Evolutionary conservation across 2,329 filamentous ascomycete species (phyloP).

Genomic region (Penicillium sp.): DNA sequence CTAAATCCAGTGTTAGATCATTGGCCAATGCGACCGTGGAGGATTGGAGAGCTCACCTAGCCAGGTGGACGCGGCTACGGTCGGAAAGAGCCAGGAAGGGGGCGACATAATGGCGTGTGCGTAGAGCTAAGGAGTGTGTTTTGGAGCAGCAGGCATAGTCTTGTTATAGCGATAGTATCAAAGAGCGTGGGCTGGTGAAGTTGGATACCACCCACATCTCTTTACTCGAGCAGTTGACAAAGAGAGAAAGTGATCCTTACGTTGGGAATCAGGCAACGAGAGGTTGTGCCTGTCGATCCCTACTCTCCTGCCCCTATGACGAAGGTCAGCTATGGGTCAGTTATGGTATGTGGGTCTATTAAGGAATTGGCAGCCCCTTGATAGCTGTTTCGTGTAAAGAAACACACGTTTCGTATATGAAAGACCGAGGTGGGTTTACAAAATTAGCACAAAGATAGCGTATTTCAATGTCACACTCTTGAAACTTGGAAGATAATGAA

Average conservation of each 20-base stretch:
- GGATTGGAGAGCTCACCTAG: constrained; percentile 10
- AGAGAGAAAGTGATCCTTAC: constrained; percentile 9
- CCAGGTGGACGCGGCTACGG: constrained; percentile 20
- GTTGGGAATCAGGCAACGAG: constrained; percentile 4
- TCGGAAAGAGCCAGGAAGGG: constrained; percentile 17
- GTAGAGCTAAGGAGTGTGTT: constrained; percentile 1
- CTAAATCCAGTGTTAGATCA: constrained; percentile 7
- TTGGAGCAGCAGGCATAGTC: constrained; percentile 1
- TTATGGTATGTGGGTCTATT: constrained; percentile 12
- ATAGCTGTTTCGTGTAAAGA: constrained; percentile 9
- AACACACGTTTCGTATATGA: constrained; percentile 1
- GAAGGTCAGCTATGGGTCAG: constrained; percentile 2
- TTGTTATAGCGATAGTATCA: constrained; percentile 4
- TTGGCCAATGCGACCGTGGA: neutral
- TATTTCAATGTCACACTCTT: neutral
- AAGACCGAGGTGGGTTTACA: neutral
- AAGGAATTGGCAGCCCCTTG: constrained; percentile 3
- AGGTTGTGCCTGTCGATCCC: constrained; percentile 12
- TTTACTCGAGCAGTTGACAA: constrained; percentile 3
- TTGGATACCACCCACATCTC: constrained; percentile 11
- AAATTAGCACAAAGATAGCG: neutral
- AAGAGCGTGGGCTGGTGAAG: constrained; percentile 10
- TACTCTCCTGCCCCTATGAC: constrained; percentile 3
- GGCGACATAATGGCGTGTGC: neutral
- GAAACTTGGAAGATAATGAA: neutral